A percentile compares a stretch with the other conserved stretches of the same genome.
Conservation (phyloP, 1,139 yeast species). For the Geotrichum restrictum region DNA sequence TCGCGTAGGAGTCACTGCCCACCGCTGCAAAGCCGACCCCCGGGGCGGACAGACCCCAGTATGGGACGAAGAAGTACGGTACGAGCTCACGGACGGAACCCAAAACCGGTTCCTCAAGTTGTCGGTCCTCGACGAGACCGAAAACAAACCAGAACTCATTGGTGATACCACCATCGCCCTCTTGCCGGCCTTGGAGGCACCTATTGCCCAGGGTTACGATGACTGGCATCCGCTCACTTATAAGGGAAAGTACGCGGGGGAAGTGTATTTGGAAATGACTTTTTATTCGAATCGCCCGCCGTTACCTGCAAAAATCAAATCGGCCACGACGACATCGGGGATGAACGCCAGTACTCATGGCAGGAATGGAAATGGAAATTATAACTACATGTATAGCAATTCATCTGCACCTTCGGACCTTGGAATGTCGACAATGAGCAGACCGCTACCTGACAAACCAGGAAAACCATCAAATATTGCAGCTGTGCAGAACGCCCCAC, state of each 20-base stretch:
- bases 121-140: slow-evolving; percentile 81
- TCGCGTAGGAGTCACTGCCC: slow-evolving; percentile 74
- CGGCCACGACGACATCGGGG: not conserved
- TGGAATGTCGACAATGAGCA: slow-evolving; percentile 1
- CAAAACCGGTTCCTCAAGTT: slow-evolving; percentile 54
- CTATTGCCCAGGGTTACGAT: slow-evolving; percentile 74
- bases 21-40: slow-evolving; percentile 48
- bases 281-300: slow-evolving; percentile 58
- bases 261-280: slow-evolving; percentile 83
- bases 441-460: slow-evolving; percentile 6
- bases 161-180: slow-evolving; percentile 79
- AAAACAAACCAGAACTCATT: slow-evolving; percentile 77
- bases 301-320: slow-evolving; percentile 22
- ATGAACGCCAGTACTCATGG: not conserved
- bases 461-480: not conserved
- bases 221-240: slow-evolving; percentile 72
- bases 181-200: slow-evolving; percentile 58
- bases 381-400: not conserved
- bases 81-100: slow-evolving; percentile 49
- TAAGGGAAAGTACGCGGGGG: slow-evolving; percentile 77
- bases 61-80: slow-evolving; percentile 67
- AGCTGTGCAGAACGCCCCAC: not conserved
- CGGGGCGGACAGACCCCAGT: slow-evolving; percentile 18
- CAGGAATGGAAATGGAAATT: not conserved
- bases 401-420: not conserved